phyloP scores from a whole-genome alignment of 257 asterid genomes.

The Rubia yunnanensis region DNA sequence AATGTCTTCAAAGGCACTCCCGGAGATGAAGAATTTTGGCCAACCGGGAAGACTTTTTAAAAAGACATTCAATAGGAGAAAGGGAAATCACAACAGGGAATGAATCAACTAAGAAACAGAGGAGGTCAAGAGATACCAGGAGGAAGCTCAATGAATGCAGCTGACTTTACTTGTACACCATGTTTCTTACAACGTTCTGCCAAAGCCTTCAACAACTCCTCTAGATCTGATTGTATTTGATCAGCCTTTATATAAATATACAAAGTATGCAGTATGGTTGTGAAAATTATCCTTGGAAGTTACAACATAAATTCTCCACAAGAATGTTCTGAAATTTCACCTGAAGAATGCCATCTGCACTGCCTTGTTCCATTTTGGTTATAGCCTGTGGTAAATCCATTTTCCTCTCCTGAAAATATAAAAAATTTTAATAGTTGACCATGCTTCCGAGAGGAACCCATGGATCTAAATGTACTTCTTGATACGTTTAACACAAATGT shows the following conservation, averaged over 20 bases:
- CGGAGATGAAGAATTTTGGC: not conserved
- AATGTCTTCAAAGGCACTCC: not conserved
- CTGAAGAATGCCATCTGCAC: constrained; percentile 99
- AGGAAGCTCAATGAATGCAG: constrained; percentile 85
- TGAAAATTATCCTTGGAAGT: constrained; percentile 4
- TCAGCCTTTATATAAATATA: constrained; percentile 84
- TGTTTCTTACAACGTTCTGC: constrained; percentile 83
- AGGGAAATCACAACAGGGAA: constrained; percentile 11
- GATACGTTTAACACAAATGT: not conserved
- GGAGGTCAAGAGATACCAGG: constrained; percentile 43
- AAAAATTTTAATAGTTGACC: not conserved
- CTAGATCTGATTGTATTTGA: constrained; percentile 94
- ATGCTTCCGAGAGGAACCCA: not conserved
- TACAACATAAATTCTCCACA: not conserved
- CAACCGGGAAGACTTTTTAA: not conserved
- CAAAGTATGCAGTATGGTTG: constrained; percentile 16
- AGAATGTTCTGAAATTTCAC: constrained; percentile 27
- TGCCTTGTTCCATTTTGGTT: constrained; percentile 93
- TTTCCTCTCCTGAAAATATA: constrained; percentile 67
- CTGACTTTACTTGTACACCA: constrained; percentile 50
- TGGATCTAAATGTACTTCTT: not conserved
- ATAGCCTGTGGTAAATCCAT: constrained; percentile 86
- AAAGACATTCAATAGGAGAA: constrained; percentile 4
- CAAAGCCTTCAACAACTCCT: constrained; percentile 83
- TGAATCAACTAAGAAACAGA: not conserved